Evolutionary conservation across 345 rosid species (phyloP), one percentile per base, ranked within the genome.

Genomic region (Camelina hispida): DNA sequence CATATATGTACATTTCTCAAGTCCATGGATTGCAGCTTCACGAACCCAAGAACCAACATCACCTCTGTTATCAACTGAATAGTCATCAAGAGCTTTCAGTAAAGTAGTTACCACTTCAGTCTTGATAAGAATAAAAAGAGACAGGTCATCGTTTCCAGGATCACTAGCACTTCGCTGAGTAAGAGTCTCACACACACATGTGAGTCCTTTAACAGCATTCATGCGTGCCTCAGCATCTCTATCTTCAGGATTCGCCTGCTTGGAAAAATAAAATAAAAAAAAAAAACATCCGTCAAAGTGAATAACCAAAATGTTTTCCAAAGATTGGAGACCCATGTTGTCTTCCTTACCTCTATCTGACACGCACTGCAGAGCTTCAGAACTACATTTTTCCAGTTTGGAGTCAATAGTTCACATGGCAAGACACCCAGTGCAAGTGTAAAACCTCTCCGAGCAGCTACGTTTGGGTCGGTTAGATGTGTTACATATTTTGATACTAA

Each of bases 41-140:
- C 98, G 94, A 78, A 93, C 89, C 98, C 98, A 93, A 64, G 97
- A 93, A 73, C 98, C 97, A 37, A 91, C 96, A 87, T 93, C 98
- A 54, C 98, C 97, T 78, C 98, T 83, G 69, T 93, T 88, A 78
- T 93, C 98, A 16, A 89, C 90, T 3, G 97, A 93, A 81, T 93
- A 93, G 79, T 93, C 98, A 77, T 87, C 85, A 59, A 93, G 91
- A 80, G 98, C 97, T 84, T 74, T 85, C 58, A 91, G 85, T 78
- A 93, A 84, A 76, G 87, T 81, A 62, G 40, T 69, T 90, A 89
- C 85, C 80, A 93, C 98, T 80, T 93, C 86, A 30, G 86, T 78
- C 82, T 84, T 93, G 57, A 91, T 91, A 56, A 89, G 79, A 63
- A 79, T 58, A 76, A 80, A 88, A 28, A 93, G 70, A 68, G 96